A percentile compares a stretch with the other conserved stretches of the same genome.
These are phyloP conservation scores for Mycena vitilis DNA, from an alignment of 768 basidiomycete species.

Conservation along the genomic window DNA sequence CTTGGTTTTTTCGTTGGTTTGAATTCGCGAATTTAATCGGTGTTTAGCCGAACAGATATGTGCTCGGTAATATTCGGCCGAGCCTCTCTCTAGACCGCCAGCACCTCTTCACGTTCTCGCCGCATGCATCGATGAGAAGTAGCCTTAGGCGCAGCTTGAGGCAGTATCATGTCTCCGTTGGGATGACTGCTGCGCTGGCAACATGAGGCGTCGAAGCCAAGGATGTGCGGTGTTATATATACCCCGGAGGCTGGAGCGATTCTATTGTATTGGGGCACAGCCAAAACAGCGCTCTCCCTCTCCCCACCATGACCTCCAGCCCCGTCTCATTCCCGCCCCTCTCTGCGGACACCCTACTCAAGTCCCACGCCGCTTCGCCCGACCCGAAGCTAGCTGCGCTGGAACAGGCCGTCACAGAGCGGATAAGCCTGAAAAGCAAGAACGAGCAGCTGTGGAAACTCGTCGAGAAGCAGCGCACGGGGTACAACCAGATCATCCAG, in stretches of 20 bases:
- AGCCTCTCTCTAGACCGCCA: too few species aligned
- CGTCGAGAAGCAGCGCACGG: constrained; percentile 88
- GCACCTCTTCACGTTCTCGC: too few species aligned
- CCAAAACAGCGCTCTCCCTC: neutral
- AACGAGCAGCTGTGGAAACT: constrained; percentile 95
- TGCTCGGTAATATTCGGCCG: too few species aligned
- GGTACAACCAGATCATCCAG: constrained; percentile 81
- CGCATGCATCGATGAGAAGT: too few species aligned
- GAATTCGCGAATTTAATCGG: too few species aligned
- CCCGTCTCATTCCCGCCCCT: constrained; percentile 4
- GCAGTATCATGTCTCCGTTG: too few species aligned
- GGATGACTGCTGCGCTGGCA: too few species aligned
- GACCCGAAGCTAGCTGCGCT: constrained; percentile 75
- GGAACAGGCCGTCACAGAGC: constrained; percentile 80
- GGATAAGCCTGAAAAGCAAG: constrained; percentile 82
- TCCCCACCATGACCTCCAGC: constrained; percentile 5
- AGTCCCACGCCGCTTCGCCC: constrained; percentile 60
- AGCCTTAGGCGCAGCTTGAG: too few species aligned
- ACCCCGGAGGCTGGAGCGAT: neutral
- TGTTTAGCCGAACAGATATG: too few species aligned
- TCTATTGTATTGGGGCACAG: neutral
- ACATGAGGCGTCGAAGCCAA: too few species aligned
- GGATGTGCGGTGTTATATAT: neutral
- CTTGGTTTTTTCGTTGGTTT: too few species aligned
- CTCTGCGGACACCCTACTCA: constrained; percentile 60